Evolutionary conservation across 2,329 filamentous ascomycete genomes (phyloP).

Genomic region (Penicillium vulpinum): DNA sequence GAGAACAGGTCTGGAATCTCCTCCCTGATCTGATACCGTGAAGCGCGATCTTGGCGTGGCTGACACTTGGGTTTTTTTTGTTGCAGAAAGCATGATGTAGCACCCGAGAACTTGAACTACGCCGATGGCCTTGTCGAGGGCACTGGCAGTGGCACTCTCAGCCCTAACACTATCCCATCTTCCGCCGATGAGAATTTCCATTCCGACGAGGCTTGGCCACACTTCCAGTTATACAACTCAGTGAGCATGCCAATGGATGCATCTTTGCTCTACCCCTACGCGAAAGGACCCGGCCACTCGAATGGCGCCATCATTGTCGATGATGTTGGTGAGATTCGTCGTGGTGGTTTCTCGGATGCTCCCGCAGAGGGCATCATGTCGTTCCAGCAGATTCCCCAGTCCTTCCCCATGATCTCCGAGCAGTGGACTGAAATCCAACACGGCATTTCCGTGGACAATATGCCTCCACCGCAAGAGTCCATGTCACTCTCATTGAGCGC

Average conservation of each 20-base stretch:
- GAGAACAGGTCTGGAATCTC: conserved; percentile 31
- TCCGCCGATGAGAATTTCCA: conserved; percentile 42
- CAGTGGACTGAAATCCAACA: conserved; percentile 29
- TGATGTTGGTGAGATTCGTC: conserved; percentile 33
- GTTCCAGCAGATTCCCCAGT: conserved; percentile 33
- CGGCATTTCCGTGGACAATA: conserved; percentile 16
- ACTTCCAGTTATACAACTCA: conserved; percentile 39
- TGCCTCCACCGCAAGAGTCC: conserved; percentile 15
- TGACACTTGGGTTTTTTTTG: conserved; percentile 17
- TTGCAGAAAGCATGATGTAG: conserved; percentile 35
- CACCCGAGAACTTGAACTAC: conserved; percentile 35
- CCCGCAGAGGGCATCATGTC: conserved; percentile 32
- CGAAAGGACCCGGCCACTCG: conserved; percentile 29
- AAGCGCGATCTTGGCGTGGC: neutral
- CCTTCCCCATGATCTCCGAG: conserved; percentile 32
- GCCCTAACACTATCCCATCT: conserved; percentile 38
- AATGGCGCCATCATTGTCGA: conserved; percentile 40
- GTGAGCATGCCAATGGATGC: conserved; percentile 36
- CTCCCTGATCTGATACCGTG: neutral
- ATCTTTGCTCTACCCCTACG: conserved; percentile 35
- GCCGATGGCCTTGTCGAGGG: conserved; percentile 32
- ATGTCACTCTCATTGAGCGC: conserved; percentile 20
- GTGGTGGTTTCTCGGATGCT: conserved; percentile 31
- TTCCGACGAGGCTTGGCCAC: conserved; percentile 40
- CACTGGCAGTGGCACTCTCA: conserved; percentile 38